Base-by-base conservation (phyloP, 2,329 filamentous ascomycete species). In the Aspergillus aculeatus region DNA sequence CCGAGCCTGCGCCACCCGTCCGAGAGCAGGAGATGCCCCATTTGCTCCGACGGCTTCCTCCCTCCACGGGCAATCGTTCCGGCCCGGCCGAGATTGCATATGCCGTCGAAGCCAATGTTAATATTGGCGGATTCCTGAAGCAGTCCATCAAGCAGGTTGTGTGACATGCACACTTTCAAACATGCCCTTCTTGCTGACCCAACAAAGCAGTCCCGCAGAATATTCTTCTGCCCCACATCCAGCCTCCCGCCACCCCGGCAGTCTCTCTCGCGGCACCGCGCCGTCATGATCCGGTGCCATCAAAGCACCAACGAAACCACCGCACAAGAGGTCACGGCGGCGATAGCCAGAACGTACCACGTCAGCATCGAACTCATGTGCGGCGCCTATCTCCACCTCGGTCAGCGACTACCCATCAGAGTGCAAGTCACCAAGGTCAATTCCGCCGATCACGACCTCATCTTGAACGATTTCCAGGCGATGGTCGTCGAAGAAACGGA, bases 401-500 rank as follows among this genome's bases (percentile, higher is more conserved):
- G 56, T 6, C 38, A 57, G 7, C 51, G 61, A 2, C 60, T 67
- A 6, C 59, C 65, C 10, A 53, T 67, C 5, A 47, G n/a, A 1
- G 58, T 68, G 14, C 35, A 58, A 9, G 14, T 68, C 4, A 60
- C 50, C 0, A 61, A 60, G 21, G 35, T 60, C 21, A 48, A 31
- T 9, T 31, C 49, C 6, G 9, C 47, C 16, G 9, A 19, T 2
- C 54, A 55, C 31, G 24, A 31, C n/a, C 24, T 64, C 32, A 26
- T 50, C 3, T 21, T 67, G 16, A 55, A 58, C 26, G 60, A 62
- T 26, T 67, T 68, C 21, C 66, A 68, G 21, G 55, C 64, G 6
- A 64, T 67, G 65, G 55, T 68, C 12, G 41, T 66, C 5, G 65
- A 67, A 52, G 64, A 50, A 5, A 67, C 64, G 11, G 47, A 67